Base-by-base conservation (phyloP, 2,329 filamentous ascomycete species). In the Trichoderma oligosporum region DNA sequence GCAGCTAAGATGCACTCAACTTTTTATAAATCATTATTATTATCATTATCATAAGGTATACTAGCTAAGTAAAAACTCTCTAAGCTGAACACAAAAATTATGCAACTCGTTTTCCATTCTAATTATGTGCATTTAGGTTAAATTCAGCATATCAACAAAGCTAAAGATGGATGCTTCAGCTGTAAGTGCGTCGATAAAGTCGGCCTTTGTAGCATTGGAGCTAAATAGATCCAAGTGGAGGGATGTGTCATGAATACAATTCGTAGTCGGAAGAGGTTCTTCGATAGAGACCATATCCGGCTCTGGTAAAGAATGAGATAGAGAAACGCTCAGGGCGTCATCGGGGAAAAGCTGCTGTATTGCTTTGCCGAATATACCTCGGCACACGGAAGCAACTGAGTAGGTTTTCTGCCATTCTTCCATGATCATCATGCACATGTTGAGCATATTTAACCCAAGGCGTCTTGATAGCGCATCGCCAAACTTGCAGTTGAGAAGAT, bases 351-450 rank as follows among this genome's bases (percentile, higher is more conserved):
- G 52, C 22, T 55, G 52, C 12, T 55, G 52, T 12, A 55, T 55
- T 3, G 52, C 52, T n/a, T 55, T 55, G 22, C 52, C 52, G 22
- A 55, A 55, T 6, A 55, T 55, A 38, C 52, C 52, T 38, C 52
- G 41, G 52, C 52, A 55, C 16, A 55, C 52, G 12, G 52, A 55
- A 18, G 52, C 52, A 22, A 55, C 52, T 27, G 52, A 55, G 22
- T 55, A 55, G 1, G 52, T 55, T 16, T 55, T 45, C 20, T 55
- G 52, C 11, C 45, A 20, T 22, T 55, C 52, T 11, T 55, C 52
- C 31, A 55, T 18, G 12, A 55, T 55, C 52, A 55, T 55, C 52
- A 55, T 55, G 52, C 52, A 55, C 52, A 55, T 55, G 24, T 55
- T 55, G 2, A 55, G 41, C 52, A 55, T 55, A 8, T 55, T 55